Conservation (phyloP, 176 grass and related monocot species). For the Melocanna baccifera region DNA sequence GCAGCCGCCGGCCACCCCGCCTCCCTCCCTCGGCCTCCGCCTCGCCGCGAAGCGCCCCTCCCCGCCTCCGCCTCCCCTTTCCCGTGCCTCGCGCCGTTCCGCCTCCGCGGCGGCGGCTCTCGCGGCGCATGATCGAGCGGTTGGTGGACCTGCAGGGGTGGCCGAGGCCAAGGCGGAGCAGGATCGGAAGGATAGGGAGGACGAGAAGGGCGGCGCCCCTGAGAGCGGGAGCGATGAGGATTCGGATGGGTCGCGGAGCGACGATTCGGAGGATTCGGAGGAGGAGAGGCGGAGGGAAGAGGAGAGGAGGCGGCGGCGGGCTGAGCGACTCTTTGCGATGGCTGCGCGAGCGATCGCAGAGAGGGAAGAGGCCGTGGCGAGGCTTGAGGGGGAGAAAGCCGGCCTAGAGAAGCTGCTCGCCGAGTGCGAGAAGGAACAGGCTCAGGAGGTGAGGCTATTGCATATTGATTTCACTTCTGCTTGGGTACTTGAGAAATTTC, state of each 20-base stretch:
- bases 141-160: neutral
- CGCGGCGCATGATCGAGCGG: conserved; percentile 24
- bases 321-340: conserved; percentile 50
- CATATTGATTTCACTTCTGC: neutral
- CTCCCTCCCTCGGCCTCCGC: conserved; percentile 50
- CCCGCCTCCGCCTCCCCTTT: conserved; percentile 14
- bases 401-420: conserved; percentile 79
- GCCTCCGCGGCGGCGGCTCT: conserved; percentile 32
- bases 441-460: conserved; percentile 53
- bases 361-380: conserved; percentile 65
- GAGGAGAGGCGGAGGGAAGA: conserved; percentile 73
- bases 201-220: neutral
- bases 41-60: conserved; percentile 24
- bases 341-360: conserved; percentile 69
- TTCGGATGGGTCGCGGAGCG: conserved; percentile 52
- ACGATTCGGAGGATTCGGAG: conserved; percentile 67
- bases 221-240: conserved; percentile 47
- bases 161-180: conserved; percentile 9
- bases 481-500: neutral
- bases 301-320: conserved; percentile 62
- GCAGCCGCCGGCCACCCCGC: conserved; percentile 28
- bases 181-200: conserved; percentile 6
- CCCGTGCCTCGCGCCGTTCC: conserved; percentile 37
- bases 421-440: conserved; percentile 91
- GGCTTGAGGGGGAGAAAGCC: conserved; percentile 64